Percentiles rank a stretch among this genome's conserved stretches.
These are phyloP conservation scores for Ceratocystiopsis minuta DNA, from an alignment of 2,329 filamentous ascomycete species.

Conservation along the genomic window DNA sequence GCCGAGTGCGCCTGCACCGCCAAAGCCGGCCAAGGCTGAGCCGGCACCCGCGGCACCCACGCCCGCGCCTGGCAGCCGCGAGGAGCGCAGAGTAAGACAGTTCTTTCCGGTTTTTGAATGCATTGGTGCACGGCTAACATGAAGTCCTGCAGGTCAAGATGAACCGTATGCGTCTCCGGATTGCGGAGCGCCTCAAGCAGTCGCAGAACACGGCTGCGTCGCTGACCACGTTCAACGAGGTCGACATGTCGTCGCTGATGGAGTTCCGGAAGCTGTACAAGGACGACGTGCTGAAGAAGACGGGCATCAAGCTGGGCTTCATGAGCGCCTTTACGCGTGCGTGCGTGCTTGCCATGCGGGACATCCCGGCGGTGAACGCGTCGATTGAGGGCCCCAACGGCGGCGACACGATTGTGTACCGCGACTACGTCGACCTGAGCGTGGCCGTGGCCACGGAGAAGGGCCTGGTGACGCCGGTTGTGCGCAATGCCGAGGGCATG, in stretches of 20 bases:
- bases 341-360: conserved; percentile 78
- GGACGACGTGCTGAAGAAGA: conserved; percentile 89
- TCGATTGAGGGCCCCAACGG: conserved; percentile 91
- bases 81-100: conserved; percentile 72
- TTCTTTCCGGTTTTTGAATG: background rate
- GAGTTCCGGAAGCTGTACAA: conserved; percentile 96
- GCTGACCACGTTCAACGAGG: conserved; percentile 95
- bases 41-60: conserved; percentile 22
- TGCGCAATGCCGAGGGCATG: conserved; percentile 79
- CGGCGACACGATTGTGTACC: conserved; percentile 94
- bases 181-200: conserved; percentile 95
- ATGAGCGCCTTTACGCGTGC: conserved; percentile 96
- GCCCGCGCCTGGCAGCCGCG: conserved; percentile 48
- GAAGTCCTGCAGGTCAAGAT: conserved; percentile 66
- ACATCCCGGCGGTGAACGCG: conserved; percentile 86
- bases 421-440: conserved; percentile 94
- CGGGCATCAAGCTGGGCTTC: conserved; percentile 95
- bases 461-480: conserved; percentile 88
- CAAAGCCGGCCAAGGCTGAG: conserved; percentile 12
- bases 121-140: background rate
- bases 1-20: conserved; percentile 10
- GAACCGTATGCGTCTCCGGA: conserved; percentile 97
- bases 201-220: conserved; percentile 97
- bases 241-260: conserved; percentile 96
- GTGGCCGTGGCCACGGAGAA: conserved; percentile 96